A percentile compares a stretch with the other conserved stretches of the same genome.
These are phyloP conservation scores for Mrakia hoshinonis DNA, from an alignment of 768 basidiomycete species.

Conservation along the genomic window DNA sequence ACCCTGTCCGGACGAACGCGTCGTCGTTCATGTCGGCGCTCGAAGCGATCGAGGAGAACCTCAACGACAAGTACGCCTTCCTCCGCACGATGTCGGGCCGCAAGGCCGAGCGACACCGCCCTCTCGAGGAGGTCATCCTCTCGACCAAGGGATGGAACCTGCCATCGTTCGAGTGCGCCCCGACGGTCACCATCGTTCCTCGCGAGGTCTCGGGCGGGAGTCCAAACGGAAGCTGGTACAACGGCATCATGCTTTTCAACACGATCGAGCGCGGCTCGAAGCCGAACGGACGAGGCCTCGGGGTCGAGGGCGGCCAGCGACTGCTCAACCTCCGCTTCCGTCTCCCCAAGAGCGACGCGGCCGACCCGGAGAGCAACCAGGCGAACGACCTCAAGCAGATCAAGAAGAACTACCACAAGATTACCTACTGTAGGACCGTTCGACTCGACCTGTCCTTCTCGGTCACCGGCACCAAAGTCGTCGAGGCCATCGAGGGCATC, in stretches of 20 bases:
- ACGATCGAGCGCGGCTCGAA: background rate
- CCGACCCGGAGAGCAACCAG: background rate
- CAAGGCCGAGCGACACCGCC: background rate
- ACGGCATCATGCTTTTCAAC: background rate
- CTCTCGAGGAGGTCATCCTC: background rate
- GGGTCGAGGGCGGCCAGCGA: no score
- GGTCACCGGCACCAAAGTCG: constrained; percentile 60
- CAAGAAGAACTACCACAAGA: constrained; percentile 64
- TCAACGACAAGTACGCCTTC: constrained; percentile 1
- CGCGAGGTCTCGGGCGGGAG: background rate
- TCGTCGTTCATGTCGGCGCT: background rate
- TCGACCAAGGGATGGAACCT: background rate
- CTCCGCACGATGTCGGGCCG: background rate
- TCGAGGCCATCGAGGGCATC: background rate
- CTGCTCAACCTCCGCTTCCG: constrained; percentile 43
- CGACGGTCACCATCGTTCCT: background rate
- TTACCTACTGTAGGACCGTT: constrained; percentile 60
- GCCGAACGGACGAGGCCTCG: no score
- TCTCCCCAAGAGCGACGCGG: constrained; percentile 46
- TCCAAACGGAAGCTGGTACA: background rate
- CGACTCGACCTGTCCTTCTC: constrained; percentile 56
- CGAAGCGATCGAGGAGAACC: background rate
- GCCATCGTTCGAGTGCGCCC: background rate
- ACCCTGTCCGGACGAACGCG: background rate
- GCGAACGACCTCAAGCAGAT: constrained; percentile 57